Evolutionary conservation across 2,329 filamentous ascomycete genomes (phyloP), one percentile per base, ranked within the genome.

Genomic region (Xylaria sp.): DNA sequence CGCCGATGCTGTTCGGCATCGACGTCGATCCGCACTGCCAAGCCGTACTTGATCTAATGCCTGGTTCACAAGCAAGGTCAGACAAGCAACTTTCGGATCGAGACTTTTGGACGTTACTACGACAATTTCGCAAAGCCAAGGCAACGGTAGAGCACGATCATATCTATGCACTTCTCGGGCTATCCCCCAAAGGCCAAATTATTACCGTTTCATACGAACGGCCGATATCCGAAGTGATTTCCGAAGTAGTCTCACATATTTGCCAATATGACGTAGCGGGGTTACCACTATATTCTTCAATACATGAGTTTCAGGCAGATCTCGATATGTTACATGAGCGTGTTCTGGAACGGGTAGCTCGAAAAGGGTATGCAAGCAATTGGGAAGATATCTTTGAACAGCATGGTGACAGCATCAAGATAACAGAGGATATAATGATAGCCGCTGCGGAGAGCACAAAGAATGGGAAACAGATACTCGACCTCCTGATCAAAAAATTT

Each of bases 11-110:
- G 15, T n/a, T 50, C 2, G 17, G 28, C 3, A 14, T 57, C n/a
- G 15, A 23, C 4, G 5, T 50, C 12, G 25, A 50, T 25, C 23
- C 35, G 6, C 35, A 57, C n/a, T 31, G 23, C 17, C 45, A 23
- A 50, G 45, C 55, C 12, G 45, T 57, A 31, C 45, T 57, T 4
- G 35, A 57, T 33, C n/a, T 57, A 12, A 57, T 57, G 55, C 55
- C 55, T 14, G 23, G 55, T 3, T 50, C 45, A 40, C 54, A 8
- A 4, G 43, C 33, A 25, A 49, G 28, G 21, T 25, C 3, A 23
- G 12, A 15, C 15, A n/a, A 0, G n/a, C 6, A 5, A 8, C 7
- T 2, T 2, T 14, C n/a, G 11, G 8, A 12, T 42, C 4, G 31
- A 33, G 35, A 57, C 42, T 25, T 57, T 33, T 12, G 12, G 2